These are phyloP conservation scores for Clonostachys chloroleuca DNA, from an alignment of 2,329 filamentous ascomycete species.

Conservation along the genomic window DNA sequence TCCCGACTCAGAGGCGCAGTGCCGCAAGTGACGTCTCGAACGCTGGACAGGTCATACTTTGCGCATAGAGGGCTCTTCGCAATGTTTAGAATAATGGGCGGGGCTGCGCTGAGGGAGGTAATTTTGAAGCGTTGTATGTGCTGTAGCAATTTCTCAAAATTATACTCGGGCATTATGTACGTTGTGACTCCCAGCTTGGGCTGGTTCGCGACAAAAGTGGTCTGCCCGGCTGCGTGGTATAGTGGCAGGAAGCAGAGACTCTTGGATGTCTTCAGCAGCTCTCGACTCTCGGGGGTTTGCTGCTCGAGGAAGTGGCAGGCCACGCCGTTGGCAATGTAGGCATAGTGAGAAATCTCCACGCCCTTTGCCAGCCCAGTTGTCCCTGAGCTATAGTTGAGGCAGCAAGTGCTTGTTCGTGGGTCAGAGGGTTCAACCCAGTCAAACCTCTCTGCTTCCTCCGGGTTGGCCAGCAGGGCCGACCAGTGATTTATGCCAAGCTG, in stretches of 20 bases:
- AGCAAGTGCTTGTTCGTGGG: constrained; percentile 51
- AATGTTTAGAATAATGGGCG: constrained; percentile 70
- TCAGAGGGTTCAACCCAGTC: constrained; percentile 55
- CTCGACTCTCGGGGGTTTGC: constrained; percentile 36
- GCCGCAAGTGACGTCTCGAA: constrained; percentile 56
- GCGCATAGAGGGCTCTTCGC: constrained; percentile 66
- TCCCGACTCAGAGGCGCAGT: constrained; percentile 64
- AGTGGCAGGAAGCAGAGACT: constrained; percentile 61
- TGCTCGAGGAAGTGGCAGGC: constrained; percentile 7
- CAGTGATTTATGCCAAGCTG: constrained; percentile 42
- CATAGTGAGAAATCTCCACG: constrained; percentile 72
- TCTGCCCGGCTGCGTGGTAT: constrained; percentile 72
- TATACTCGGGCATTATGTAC: constrained; percentile 76
- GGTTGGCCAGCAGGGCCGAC: constrained; percentile 53
- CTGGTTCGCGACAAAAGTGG: constrained; percentile 59
- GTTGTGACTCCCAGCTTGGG: constrained; percentile 54
- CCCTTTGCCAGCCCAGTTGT: constrained; percentile 83
- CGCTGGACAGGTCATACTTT: constrained; percentile 63
- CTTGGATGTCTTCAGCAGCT: constrained; percentile 35
- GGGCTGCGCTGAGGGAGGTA: constrained; percentile 62
- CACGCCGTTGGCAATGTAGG: constrained; percentile 66
- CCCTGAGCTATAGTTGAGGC: constrained; percentile 75
- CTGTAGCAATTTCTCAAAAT: constrained; percentile 68
- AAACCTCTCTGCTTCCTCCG: constrained; percentile 49
- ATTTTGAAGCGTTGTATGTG: constrained; percentile 66